phyloP scores from a whole-genome alignment of 768 basidiomycete genomes.

The Mycena rosella region DNA sequence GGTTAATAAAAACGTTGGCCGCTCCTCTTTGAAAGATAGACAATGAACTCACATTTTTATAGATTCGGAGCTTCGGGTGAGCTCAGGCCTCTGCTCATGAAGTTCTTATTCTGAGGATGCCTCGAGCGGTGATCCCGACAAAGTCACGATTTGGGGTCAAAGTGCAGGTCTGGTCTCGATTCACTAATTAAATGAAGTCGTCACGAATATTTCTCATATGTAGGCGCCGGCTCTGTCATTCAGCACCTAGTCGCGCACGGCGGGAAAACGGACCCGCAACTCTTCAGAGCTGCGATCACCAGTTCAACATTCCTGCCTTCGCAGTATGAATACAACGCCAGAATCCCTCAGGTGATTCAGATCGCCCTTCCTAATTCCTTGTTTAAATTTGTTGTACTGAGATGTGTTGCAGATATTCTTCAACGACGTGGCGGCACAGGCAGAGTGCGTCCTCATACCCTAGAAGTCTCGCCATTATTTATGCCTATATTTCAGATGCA shows the following conservation, averaged over 20 bases:
- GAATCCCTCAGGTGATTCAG: conserved; percentile 36
- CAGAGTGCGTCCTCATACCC: no score
- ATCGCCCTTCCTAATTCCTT: no score
- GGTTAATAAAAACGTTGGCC: conserved; percentile 53
- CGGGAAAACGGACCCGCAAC: conserved; percentile 44
- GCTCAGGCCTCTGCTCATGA: neutral
- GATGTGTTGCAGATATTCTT: no score
- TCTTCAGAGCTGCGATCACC: conserved; percentile 42
- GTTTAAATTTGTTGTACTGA: no score
- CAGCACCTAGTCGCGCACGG: conserved; percentile 49
- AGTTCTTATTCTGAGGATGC: neutral
- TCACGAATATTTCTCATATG: no score
- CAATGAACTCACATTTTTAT: no score
- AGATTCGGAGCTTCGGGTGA: no score
- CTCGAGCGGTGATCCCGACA: conserved; percentile 51
- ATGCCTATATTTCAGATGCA: conserved; percentile 23
- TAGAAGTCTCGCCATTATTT: neutral
- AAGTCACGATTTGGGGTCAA: conserved; percentile 59
- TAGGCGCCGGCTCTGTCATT: conserved; percentile 40
- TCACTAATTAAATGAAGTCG: no score
- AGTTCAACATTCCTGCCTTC: conserved; percentile 46
- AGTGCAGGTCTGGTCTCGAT: conserved; percentile 48
- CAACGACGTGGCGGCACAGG: no score
- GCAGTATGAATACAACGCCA: conserved; percentile 37
- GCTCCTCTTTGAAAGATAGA: no score